Base-by-base conservation (phyloP, 108 stramenopile species). In the Pseudonitzschia pungens region DNA sequence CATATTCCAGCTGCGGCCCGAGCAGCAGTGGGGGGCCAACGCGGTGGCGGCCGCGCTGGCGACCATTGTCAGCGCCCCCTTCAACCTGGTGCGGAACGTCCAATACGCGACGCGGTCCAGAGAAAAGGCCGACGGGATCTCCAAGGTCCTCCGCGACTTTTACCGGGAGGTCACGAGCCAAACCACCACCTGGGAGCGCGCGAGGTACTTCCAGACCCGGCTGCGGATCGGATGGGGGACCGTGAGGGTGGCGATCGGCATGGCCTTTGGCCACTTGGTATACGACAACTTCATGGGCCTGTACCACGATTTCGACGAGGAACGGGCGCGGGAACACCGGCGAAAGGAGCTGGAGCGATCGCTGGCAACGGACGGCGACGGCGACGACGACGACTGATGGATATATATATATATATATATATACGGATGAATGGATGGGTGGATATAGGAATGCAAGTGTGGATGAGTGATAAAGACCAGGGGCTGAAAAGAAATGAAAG, bases 191-290 rank as follows among this genome's bases (percentile, higher is more conserved):
- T 36, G 40, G 21, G 45, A 33, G 54, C 56, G 73, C 56, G 65
- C 27, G 68, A 26, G 41, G 5, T 65, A 75, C 55, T 27, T 83
- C 8, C 82, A 83, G 68, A 78, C 72, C 67, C 77, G 82, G 62
- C 51, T 86, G 33, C 65, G 85, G 14, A 64, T 86, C 31, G 85
- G 85, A 53, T 86, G 85, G 85, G 85, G 85, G 4, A 86, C 85
- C 15, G 74, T 73, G 15, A 72, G 85, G 36, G 85, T 86, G 22
- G 85, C 82, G 15, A 42, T 76, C 22, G 85, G 85, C 22, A 81
- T 85, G 81, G 66, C 82, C 10, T 82, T 86, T 83, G 85, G 81
- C 29, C 82, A 86, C 42, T 73, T 55, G 18, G 80, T 86, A 10
- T 86, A 86, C 54, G 85, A 86, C 52, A 11, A 64, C 12, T 52